A percentile compares a stretch with the other conserved stretches of the same genome.
These are phyloP conservation scores for Heterobasidion irregulare DNA, from an alignment of 1,284 basidiomycete genomes.

Conservation along the genomic window DNA sequence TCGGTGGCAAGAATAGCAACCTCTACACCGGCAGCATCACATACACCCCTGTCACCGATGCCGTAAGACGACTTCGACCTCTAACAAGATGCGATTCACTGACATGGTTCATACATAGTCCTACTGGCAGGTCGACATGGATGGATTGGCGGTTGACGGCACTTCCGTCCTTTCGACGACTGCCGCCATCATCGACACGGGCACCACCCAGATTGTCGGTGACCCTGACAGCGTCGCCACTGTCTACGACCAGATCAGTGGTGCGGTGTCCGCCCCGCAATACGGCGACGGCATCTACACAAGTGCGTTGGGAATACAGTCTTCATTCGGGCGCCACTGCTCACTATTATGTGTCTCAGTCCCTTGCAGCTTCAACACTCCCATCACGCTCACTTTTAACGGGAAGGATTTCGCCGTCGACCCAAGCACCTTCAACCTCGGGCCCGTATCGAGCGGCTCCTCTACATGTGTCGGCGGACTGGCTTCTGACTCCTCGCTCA, in stretches of 20 bases:
- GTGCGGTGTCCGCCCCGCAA: neutral
- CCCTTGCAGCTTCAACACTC: slow-evolving; percentile 16
- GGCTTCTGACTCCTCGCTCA: slow-evolving; percentile 2
- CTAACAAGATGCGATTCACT: slow-evolving; percentile 1
- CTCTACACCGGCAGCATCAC: slow-evolving; percentile 15
- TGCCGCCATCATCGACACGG: slow-evolving; percentile 7
- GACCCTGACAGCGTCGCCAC: neutral
- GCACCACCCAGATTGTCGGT: slow-evolving; percentile 4
- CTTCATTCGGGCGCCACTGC: neutral
- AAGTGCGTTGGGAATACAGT: neutral
- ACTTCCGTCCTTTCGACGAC: slow-evolving; percentile 1
- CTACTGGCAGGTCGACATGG: slow-evolving; percentile 18
- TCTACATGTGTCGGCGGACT: slow-evolving; percentile 14
- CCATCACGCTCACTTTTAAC: slow-evolving; percentile 14
- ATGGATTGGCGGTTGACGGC: slow-evolving; percentile 12
- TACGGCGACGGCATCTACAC: slow-evolving; percentile 4
- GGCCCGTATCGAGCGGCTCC: slow-evolving; percentile 5
- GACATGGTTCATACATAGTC: slow-evolving; percentile 5
- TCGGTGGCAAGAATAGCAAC: slow-evolving; percentile 25
- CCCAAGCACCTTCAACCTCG: slow-evolving; percentile 18
- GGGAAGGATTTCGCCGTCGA: slow-evolving; percentile 14
- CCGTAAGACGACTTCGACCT: slow-evolving; percentile 6
- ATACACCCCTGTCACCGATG: slow-evolving; percentile 13
- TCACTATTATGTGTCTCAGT: slow-evolving; percentile 5
- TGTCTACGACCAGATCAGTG: neutral